Evolutionary conservation across 2,329 filamentous ascomycete genomes (phyloP).

Genomic region (Calycina marina): DNA sequence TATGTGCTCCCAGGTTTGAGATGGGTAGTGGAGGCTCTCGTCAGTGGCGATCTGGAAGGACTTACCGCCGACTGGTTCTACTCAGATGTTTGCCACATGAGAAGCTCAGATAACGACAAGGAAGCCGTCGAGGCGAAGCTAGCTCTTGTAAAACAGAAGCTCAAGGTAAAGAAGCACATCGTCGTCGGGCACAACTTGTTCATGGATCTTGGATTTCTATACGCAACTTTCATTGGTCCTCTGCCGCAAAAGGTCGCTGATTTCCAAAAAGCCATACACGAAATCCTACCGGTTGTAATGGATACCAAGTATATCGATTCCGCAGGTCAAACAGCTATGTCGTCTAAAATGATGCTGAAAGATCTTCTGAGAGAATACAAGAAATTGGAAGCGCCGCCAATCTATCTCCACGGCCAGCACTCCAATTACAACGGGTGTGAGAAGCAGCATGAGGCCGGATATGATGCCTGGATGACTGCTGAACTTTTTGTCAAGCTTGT

Average conservation of each 20-base stretch:
- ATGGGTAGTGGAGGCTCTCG: constrained; percentile 22
- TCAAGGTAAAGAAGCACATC: constrained; percentile 23
- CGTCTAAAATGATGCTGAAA: constrained; percentile 30
- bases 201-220: constrained; percentile 48
- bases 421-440: constrained; percentile 13
- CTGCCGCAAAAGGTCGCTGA: constrained; percentile 38
- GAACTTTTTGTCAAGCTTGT: constrained; percentile 25
- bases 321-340: constrained; percentile 21
- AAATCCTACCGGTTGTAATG: constrained; percentile 32
- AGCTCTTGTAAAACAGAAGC: constrained; percentile 9
- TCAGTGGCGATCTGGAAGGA: constrained; percentile 16
- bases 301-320: constrained; percentile 46
- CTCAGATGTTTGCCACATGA: too few species aligned
- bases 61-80: constrained; percentile 25
- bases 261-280: constrained; percentile 35
- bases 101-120: constrained; percentile 26
- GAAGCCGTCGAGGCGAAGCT: constrained; percentile 25
- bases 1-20: constrained; percentile 12
- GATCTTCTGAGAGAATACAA: constrained; percentile 31
- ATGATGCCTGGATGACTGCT: constrained; percentile 38
- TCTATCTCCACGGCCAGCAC: constrained; percentile 25
- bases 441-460: constrained; percentile 41
- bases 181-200: constrained; percentile 53
- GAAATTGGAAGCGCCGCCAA: constrained; percentile 26
- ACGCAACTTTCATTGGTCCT: constrained; percentile 43